Conservation (phyloP, 129 eudicot species). For the Ambrosia trifida region DNA sequence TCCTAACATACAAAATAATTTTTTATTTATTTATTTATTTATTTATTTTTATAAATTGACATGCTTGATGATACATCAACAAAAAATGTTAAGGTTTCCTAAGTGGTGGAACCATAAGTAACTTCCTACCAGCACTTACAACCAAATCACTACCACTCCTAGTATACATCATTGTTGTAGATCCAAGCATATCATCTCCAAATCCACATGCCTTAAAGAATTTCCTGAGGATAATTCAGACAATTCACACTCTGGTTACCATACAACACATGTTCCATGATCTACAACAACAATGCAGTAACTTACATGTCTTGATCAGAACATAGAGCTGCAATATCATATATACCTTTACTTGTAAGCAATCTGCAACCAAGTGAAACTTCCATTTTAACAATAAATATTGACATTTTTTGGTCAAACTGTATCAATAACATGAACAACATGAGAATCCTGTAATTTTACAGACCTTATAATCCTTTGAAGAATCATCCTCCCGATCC, state of each 20-base stretch:
- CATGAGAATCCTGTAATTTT: background rate
- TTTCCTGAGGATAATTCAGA: conserved; percentile 47
- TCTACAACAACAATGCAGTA: background rate
- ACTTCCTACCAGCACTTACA: conserved; percentile 65
- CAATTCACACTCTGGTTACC: conserved; percentile 6
- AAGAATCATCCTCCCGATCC: conserved; percentile 78
- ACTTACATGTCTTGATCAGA: conserved; percentile 61
- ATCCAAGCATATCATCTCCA: conserved; percentile 73
- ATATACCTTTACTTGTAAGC: conserved; percentile 79
- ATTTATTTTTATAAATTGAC: background rate
- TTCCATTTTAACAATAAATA: background rate
- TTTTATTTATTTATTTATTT: no score
- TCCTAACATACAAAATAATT: background rate
- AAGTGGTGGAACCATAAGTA: conserved; percentile 59
- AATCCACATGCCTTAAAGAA: conserved; percentile 91
- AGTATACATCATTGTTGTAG: conserved; percentile 97
- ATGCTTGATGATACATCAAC: conserved; percentile 5
- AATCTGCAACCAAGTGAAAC: conserved; percentile 47
- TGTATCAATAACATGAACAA: background rate
- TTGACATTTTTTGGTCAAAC: conserved; percentile 7
- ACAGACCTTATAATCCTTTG: conserved; percentile 67
- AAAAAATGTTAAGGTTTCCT: conserved; percentile 31
- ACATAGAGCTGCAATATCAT: conserved; percentile 90
- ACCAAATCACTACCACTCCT: conserved; percentile 39
- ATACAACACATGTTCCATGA: background rate